Base-by-base conservation (phyloP, 139 green algal genomes). In the Parachlorella kessleri region DNA sequence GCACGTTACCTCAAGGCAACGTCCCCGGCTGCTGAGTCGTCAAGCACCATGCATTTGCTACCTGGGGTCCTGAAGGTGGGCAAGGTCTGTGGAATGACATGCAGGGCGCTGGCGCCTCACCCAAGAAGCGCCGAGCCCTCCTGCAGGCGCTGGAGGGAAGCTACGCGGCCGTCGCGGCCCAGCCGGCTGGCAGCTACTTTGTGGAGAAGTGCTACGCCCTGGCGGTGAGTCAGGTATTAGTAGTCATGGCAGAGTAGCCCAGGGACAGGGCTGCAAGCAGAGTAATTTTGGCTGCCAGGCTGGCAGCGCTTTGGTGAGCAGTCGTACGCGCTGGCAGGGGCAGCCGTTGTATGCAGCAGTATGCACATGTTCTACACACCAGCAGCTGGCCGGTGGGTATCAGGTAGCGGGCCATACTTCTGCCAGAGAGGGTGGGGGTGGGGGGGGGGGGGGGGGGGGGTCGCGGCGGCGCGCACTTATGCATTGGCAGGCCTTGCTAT, bases 141-240 rank as follows among this genome's bases (percentile, higher is more conserved):
- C 63, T 94, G 64, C 7, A 39, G 14, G 81, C 81, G 67, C 79
- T 94, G 77, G 26, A 39, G 2, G 84, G 88, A 41, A 73, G 74
- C 35, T 90, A 73, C 63, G 86, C 48, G 30, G 64, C 77, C 28
- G 55, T 90, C 37, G 85, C 83, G 6, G 14, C 48, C 48, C 48
- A 59, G 14, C 48, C 48, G 48, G 48, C 48, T 41, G 75, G 75
- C 66, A 89, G 55, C 72, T 83, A 87, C 72, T 86, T 93, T 39
- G 79, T 92, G 37, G 83, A 94, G 36, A 82, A 78, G 65, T 86
- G 74, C 55, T 92, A 84, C 48, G 73, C 54, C 4, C 81, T 79
- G 40, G 81, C 48, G 77, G 84, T 90, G 70, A 66, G 86, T 36
- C n/a, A n/a, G n/a, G n/a, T n/a, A n/a, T n/a, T n/a, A n/a, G n/a